Evolutionary conservation across 768 basidiomycete species (phyloP).

Genomic region (Dentipellis sp.): DNA sequence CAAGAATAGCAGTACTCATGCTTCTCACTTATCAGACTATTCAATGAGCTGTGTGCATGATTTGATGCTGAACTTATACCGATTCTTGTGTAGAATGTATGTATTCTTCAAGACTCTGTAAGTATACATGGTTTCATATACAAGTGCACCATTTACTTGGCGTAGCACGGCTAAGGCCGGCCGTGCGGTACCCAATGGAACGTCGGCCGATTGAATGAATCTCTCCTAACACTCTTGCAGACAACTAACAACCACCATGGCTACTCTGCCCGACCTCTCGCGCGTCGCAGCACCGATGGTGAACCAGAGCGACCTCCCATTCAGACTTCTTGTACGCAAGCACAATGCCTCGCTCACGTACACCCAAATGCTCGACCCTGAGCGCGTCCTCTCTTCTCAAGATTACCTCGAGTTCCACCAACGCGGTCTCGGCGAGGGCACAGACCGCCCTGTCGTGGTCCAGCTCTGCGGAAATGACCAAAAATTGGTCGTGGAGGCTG

Average conservation of each 20-base stretch:
- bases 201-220: too few relatives aligned
- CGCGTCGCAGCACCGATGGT: constrained; percentile 69
- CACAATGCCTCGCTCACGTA: constrained; percentile 63
- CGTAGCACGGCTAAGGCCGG: too few relatives aligned
- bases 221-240: too few relatives aligned
- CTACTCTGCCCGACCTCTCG: constrained; percentile 13
- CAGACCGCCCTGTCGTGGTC: constrained; percentile 45
- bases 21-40: too few relatives aligned
- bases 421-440: constrained; percentile 37
- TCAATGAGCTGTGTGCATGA: too few relatives aligned
- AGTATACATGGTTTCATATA: too few relatives aligned
- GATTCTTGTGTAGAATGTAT: too few relatives aligned
- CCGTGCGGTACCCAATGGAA: too few relatives aligned
- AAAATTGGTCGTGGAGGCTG: constrained; percentile 50
- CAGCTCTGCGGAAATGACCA: constrained; percentile 70
- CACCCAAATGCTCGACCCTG: constrained; percentile 70
- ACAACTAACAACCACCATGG: not conserved
- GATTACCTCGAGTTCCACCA: constrained; percentile 59
- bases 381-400: constrained; percentile 49
- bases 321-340: constrained; percentile 48
- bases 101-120: too few relatives aligned
- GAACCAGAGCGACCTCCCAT: constrained; percentile 72
- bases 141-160: too few relatives aligned
- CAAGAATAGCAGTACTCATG: too few relatives aligned
- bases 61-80: too few relatives aligned